phyloP scores from a whole-genome alignment of 805 yeast species.

The Isabelozyma rhagii region DNA sequence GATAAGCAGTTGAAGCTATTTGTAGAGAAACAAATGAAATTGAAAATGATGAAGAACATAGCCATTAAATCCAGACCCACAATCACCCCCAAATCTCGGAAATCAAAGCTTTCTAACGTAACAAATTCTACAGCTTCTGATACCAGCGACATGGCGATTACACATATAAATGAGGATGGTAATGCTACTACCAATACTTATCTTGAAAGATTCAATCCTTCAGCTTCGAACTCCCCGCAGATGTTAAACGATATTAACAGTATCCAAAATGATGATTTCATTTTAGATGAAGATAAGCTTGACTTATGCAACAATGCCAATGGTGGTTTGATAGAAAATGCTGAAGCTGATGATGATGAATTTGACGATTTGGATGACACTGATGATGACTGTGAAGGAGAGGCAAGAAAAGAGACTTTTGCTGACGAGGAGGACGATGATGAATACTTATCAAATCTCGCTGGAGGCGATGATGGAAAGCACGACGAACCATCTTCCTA shows the following conservation, averaged over 20 bases:
- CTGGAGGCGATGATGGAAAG: conserved; percentile 9
- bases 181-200: conserved; percentile 5
- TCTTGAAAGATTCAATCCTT: conserved; percentile 25
- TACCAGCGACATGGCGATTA: not conserved
- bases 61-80: conserved; percentile 29
- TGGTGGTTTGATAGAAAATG: conserved; percentile 19
- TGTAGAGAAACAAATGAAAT: conserved; percentile 32
- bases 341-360: conserved; percentile 27
- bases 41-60: conserved; percentile 26
- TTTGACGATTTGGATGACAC: conserved; percentile 22
- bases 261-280: conserved; percentile 28
- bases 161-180: not conserved
- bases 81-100: conserved; percentile 32
- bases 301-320: conserved; percentile 24
- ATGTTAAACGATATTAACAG: conserved; percentile 30
- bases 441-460: conserved; percentile 4
- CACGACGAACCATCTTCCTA: conserved; percentile 9
- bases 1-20: conserved; percentile 37
- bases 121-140: not conserved
- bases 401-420: not conserved
- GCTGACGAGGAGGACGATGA: conserved; percentile 8
- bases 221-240: conserved; percentile 39
- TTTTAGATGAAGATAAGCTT: conserved; percentile 32
- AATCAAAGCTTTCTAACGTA: conserved; percentile 8
- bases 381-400: conserved; percentile 12